Base-by-base conservation (phyloP, 495 filamentous ascomycete species). In the Penicillium ochrochloron region DNA sequence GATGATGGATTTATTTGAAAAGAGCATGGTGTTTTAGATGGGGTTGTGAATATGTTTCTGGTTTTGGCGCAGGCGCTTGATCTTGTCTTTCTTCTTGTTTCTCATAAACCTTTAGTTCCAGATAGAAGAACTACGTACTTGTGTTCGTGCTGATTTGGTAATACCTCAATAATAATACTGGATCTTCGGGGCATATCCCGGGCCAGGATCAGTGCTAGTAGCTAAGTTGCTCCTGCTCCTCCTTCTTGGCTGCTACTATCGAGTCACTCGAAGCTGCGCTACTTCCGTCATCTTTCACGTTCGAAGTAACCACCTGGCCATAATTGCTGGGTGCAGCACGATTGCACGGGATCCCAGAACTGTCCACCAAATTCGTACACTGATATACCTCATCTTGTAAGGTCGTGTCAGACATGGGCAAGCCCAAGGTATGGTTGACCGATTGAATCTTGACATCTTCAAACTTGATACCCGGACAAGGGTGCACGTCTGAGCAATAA, bases 381-480 rank as follows among this genome's bases (percentile, higher is more conserved):
- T 70, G 69, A 57, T 70, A 72, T 31, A 69, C 67, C 54, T 74
- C 70, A 42, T 70, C 50, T 29, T 70, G 69, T 42, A 72, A 23
- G 21, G 57, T 67, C 5, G 70, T 72, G 8, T 57, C 61, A 27
- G 46, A 68, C 65, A 72, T 60, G 6, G 69, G 69, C 57, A 72
- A 61, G 2, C 66, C 69, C 35, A 68, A 37, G 0, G 67, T 74
- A 11, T 63, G 64, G 17, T 72, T 70, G 3, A 74, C 63, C 12
- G 69, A 72, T 57, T 73, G 76, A 69, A 87, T 83, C 56, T 85
- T 69, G 29, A 87, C 77, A 51, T 79, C 70, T 57, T 78, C 75
- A 66, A 87, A 87, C 44, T 72, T 75, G 59, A 82, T 77, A 72
- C 60, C 77, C 1, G 68, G 76, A 64, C 84, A 86, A 6, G 82